Evolutionary conservation across 768 basidiomycete genomes (phyloP), one percentile per base, ranked within the genome.

Genomic region (Auricularia sp.): DNA sequence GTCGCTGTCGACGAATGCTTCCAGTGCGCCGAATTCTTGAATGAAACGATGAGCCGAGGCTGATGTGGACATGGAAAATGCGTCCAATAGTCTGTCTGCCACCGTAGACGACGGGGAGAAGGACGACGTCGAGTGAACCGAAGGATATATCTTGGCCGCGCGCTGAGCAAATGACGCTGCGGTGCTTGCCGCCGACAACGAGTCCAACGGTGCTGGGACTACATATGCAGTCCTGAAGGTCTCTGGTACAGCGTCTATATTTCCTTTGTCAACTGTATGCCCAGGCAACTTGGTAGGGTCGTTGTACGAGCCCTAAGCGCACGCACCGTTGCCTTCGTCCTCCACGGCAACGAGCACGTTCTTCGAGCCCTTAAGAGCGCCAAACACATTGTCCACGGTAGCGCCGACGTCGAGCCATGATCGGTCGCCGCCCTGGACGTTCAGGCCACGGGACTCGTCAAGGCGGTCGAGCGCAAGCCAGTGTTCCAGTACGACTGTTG

Each of bases 1-100:
- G 61, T 81, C 79, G 36, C 80, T 75, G 18, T 83, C 77, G 36
- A 85, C 71, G 68, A 87, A 83, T 68, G 84, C 81, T n/a, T 80
- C 73, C 12, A 81, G 71, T 7, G 84, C 77, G 16, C 79, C 74
- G 12, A 79, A 69, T 62, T 81, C 77, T 3, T 75, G 71, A 43
- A 81, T 61, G 64, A 82, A 81, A 34, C 56, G 23, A 4, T 23
- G 56, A 23, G 56, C 56, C 8, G 34, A 29, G 7, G n/a, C 53
- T 12, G 29, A 54, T 7, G 10, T n/a, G 7, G 53, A 29, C 14
- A 29, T 29, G 56, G 23, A 29, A 33, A 59, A 59, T 4, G 23
- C 23, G 47, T 51, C 47, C 47, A 51, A 18, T 6, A 51, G 14
- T 18, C 16, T 51, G 47, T 51, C 47, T 21, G 47, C 21, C 6